These are phyloP conservation scores for Lactuca saligna DNA, from an alignment of 129 eudicot genomes.

Conservation along the genomic window DNA sequence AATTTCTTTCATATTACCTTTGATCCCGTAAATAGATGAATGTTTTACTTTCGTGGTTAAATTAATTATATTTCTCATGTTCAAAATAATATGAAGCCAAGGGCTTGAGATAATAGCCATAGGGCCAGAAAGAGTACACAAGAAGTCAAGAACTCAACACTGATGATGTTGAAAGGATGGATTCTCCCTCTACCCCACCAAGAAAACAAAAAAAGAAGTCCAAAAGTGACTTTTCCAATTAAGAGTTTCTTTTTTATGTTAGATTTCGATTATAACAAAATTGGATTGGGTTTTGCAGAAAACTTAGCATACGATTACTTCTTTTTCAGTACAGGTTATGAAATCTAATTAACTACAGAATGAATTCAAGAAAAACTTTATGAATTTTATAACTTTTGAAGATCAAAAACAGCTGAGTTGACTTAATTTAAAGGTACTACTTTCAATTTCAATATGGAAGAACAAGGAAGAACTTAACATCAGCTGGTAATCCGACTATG, in stretches of 20 bases:
- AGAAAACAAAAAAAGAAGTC: not conserved
- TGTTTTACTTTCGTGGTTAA: not conserved
- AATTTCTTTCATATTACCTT: conserved; percentile 4
- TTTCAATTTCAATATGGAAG: not conserved
- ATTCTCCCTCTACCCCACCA: too few relatives aligned
- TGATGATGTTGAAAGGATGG: too few relatives aligned
- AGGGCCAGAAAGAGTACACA: too few relatives aligned
- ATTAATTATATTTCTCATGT: conserved; percentile 10
- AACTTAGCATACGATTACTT: not conserved
- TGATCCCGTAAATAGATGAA: not conserved
- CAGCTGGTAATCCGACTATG: not conserved
- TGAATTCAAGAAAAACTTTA: not conserved
- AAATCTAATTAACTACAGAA: not conserved
- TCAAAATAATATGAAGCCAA: not conserved
- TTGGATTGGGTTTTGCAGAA: too few relatives aligned
- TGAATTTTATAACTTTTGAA: not conserved
- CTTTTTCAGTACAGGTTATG: not conserved
- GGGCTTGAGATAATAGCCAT: too few relatives aligned
- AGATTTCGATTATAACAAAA: too few relatives aligned
- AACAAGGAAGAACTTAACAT: not conserved
- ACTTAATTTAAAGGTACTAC: not conserved
- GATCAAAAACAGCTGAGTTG: conserved; percentile 6
- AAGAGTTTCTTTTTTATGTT: too few relatives aligned
- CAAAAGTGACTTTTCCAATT: too few relatives aligned
- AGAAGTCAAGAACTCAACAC: too few relatives aligned